A percentile compares a stretch with the other conserved stretches of the same genome.
Evolutionary conservation across 2,329 filamentous ascomycete genomes (phyloP).

Genomic region (Pseudogymnoascus sp.): DNA sequence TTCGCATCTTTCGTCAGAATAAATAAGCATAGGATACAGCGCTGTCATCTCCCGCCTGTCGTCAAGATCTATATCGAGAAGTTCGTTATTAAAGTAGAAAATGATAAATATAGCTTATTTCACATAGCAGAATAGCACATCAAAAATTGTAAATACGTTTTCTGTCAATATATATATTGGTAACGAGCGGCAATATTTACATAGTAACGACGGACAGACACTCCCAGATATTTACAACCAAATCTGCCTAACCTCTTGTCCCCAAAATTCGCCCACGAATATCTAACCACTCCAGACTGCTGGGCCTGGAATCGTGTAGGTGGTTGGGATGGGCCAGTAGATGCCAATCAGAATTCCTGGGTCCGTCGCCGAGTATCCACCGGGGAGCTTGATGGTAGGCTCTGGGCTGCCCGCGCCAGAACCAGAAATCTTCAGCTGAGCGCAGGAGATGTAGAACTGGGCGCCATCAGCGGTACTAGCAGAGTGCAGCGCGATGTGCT

Average conservation of each 20-base stretch:
- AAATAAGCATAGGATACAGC: neutral
- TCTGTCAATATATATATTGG: neutral
- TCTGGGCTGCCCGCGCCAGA: slow-evolving; percentile 19
- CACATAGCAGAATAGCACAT: neutral
- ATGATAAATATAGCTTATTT: neutral
- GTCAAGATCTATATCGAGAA: neutral
- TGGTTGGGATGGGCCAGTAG: slow-evolving; percentile 26
- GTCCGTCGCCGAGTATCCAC: slow-evolving; percentile 30
- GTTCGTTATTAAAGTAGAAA: neutral
- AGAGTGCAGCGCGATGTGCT: slow-evolving; percentile 38
- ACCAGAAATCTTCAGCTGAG: slow-evolving; percentile 32
- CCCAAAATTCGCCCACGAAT: neutral
- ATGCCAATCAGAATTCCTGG: slow-evolving; percentile 34
- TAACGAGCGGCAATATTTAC: neutral
- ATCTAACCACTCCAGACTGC: slow-evolving; percentile 22
- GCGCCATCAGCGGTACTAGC: slow-evolving; percentile 29
- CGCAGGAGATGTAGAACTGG: slow-evolving; percentile 37
- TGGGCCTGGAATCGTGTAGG: slow-evolving; percentile 36
- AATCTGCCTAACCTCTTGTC: neutral
- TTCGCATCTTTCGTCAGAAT: neutral
- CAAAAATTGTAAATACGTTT: neutral
- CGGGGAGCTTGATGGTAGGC: slow-evolving; percentile 19
- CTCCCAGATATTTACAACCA: neutral
- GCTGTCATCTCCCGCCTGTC: neutral
- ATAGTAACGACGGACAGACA: neutral